Conservation (phyloP, 2,329 filamentous ascomycete genomes). For the Sporothrix curviconia region DNA sequence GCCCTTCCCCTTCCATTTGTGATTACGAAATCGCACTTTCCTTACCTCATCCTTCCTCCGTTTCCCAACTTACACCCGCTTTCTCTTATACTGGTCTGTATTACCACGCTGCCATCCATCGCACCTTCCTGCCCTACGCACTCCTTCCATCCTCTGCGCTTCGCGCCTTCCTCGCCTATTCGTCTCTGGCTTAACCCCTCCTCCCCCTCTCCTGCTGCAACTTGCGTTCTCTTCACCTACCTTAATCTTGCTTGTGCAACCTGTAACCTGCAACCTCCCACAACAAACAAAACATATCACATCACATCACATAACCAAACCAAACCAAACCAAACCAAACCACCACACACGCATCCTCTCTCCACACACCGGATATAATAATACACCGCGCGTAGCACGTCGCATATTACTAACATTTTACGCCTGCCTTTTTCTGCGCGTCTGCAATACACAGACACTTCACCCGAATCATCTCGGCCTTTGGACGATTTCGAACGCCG, state of each 20-base stretch:
- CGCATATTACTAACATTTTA: constrained; percentile 4
- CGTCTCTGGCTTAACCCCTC: not conserved
- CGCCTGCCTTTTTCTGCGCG: not conserved
- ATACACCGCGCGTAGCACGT: not conserved
- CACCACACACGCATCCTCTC: too few relatives aligned
- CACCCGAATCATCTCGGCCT: not conserved
- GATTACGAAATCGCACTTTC: constrained; percentile 21
- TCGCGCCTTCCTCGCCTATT: not conserved
- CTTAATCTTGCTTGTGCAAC: not conserved
- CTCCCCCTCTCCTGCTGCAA: not conserved
- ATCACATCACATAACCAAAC: not conserved
- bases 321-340: not conserved
- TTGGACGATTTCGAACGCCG: constrained; percentile 7
- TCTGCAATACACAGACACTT: not conserved
- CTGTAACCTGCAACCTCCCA: too few relatives aligned
- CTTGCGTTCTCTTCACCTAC: not conserved
- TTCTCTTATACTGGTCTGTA: not conserved
- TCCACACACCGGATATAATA: not conserved
- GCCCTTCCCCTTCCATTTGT: constrained; percentile 9
- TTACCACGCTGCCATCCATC: constrained; percentile 6
- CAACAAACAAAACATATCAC: too few relatives aligned
- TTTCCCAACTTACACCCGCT: constrained; percentile 15
- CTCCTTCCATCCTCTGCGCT: too few relatives aligned
- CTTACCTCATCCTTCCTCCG: constrained; percentile 20
- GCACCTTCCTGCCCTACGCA: not conserved